Base-by-base conservation (phyloP, 371 early-diverging fungal species). In the Coelomomyces lativittatus region DNA sequence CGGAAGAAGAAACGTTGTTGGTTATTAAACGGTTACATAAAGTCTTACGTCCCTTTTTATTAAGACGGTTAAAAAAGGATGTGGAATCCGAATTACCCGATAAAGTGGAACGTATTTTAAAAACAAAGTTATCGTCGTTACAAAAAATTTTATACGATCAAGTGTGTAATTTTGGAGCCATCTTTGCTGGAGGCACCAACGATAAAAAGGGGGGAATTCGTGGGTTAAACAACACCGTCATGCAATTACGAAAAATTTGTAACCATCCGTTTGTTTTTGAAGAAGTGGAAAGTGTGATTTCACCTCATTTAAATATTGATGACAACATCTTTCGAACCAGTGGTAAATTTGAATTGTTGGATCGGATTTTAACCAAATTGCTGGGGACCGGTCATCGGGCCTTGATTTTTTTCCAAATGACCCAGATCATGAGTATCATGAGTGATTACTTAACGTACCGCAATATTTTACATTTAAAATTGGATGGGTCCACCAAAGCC, bases 381-480 rank as follows among this genome's bases (percentile, higher is more conserved):
- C 75, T 79, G 53, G 62, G 53, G 14, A 83, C 86, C 4, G 88
- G 85, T 11, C 98, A 97, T 55, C 70, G 91, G 43, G 80, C 86
- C 14, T 67, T 99, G 44, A 91, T 99, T 54, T 99, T 98, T 59
- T 96, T 93, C 73, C 99, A 99, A 70, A 98, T 98, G 99, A 97
- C 99, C 1, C 72, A 80, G 51, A 83, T 97, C 54, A 85, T 99
- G 84, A 85, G 83, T 53, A 90, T 99, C 44, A 82, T 97, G 78
- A 93, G 91, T 53, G 92, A 97, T 57, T 98, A 84, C 59, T 66
- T 90, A 50, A 67, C 72, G 21, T 82, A 73, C 37, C 80, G 85
- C 25, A 79, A 79, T 0, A 82, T 74, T 56, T 66, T 70, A 34
- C 89, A 85, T 58, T 64, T 98, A 52, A 80, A 98, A 24, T 62